Evolutionary conservation across 192 early-diverging fungal species (phyloP).

Genomic region (Powellomyces hirtus): DNA sequence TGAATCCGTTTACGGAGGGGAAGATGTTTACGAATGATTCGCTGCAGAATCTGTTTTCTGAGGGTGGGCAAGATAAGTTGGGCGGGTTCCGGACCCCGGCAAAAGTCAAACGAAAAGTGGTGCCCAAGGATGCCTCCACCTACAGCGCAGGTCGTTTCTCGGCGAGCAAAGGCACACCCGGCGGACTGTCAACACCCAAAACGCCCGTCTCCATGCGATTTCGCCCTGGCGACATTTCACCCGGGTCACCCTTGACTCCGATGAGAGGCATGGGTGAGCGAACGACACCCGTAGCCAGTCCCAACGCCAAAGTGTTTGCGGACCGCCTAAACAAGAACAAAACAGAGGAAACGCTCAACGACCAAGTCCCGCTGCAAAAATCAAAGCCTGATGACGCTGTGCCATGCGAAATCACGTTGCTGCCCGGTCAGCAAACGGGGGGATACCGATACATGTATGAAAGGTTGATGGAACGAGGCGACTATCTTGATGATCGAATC

Average conservation of each 20-base stretch:
- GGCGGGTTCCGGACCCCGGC: slow-evolving; percentile 6
- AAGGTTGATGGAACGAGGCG: slow-evolving; percentile 63
- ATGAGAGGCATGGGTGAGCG: neutral
- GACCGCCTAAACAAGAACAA: slow-evolving; percentile 47
- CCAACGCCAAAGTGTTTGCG: slow-evolving; percentile 31
- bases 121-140: slow-evolving; percentile 13
- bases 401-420: slow-evolving; percentile 30
- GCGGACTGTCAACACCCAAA: slow-evolving; percentile 7
- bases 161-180: neutral
- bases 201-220: slow-evolving; percentile 12
- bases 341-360: slow-evolving; percentile 57
- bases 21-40: slow-evolving; percentile 12
- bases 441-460: slow-evolving; percentile 82
- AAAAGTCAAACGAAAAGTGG: slow-evolving; percentile 6
- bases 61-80: neutral
- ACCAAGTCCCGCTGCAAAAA: slow-evolving; percentile 41
- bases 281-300: neutral
- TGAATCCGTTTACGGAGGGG: slow-evolving; percentile 20
- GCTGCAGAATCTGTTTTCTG: slow-evolving; percentile 3
- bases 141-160: neutral
- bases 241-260: slow-evolving; percentile 8
- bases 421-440: slow-evolving; percentile 46
- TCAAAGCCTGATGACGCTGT: neutral
- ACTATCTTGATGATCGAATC: slow-evolving; percentile 56
- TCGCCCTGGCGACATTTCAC: neutral